These are phyloP conservation scores for Lachancea dasiensis DNA, from an alignment of 805 yeast genomes.

Conservation along the genomic window DNA sequence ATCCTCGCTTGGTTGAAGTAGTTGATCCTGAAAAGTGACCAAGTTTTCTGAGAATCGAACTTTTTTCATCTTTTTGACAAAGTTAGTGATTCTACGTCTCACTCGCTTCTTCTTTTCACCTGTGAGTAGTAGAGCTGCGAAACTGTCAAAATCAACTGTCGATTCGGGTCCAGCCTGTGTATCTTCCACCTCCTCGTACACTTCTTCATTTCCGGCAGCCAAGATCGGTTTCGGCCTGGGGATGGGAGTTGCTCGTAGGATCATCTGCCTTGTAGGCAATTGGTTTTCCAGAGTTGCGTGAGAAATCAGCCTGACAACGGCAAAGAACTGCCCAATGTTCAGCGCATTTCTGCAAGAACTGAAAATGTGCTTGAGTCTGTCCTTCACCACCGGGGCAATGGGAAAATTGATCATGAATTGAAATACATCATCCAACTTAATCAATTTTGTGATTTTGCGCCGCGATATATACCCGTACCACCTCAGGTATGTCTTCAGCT, in stretches of 20 bases:
- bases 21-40: conserved; percentile 35
- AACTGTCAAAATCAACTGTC: conserved; percentile 75
- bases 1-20: conserved; percentile 11
- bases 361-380: conserved; percentile 47
- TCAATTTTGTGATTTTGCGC: conserved; percentile 59
- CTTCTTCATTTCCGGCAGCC: conserved; percentile 49
- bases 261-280: conserved; percentile 48
- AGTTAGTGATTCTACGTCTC: conserved; percentile 30
- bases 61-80: conserved; percentile 44
- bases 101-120: conserved; percentile 59
- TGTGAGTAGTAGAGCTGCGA: conserved; percentile 76
- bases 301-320: conserved; percentile 70
- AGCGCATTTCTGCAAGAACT: conserved; percentile 48
- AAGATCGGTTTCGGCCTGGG: conserved; percentile 80
- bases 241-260: conserved; percentile 53
- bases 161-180: conserved; percentile 21
- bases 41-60: conserved; percentile 72
- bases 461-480: conserved; percentile 88
- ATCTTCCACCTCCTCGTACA: conserved; percentile 37
- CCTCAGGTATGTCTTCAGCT: conserved; percentile 76
- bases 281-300: conserved; percentile 52
- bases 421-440: conserved; percentile 72
- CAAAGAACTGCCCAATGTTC: conserved; percentile 88
- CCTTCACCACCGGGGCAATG: conserved; percentile 45
- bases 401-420: conserved; percentile 72